phyloP scores from a whole-genome alignment of 2,329 filamentous ascomycete genomes.

The Beauveria sp. region DNA sequence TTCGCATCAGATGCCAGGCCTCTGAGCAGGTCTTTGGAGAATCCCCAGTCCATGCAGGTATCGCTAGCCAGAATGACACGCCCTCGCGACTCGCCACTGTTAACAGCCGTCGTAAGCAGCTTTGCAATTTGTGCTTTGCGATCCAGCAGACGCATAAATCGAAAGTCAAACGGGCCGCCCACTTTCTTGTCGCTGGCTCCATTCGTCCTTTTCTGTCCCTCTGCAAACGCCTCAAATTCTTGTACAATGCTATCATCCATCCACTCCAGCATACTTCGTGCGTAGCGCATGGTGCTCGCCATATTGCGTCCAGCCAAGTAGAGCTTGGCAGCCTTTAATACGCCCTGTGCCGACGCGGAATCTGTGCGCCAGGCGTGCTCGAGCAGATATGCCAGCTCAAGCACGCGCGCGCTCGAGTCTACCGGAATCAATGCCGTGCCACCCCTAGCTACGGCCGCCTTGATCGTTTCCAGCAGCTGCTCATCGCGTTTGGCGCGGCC shows the following conservation, averaged over 20 bases:
- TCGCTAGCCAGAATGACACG: conserved; percentile 89
- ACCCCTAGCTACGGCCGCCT: conserved; percentile 66
- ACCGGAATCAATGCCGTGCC: conserved; percentile 90
- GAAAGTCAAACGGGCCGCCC: conserved; percentile 81
- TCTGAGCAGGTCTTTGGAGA: conserved; percentile 73
- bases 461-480: conserved; percentile 74
- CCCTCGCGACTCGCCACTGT: conserved; percentile 37
- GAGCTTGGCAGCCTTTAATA: conserved; percentile 49
- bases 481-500: conserved; percentile 79
- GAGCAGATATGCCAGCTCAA: conserved; percentile 85
- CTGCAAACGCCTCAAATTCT: conserved; percentile 72
- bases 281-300: conserved; percentile 81
- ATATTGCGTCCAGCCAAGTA: conserved; percentile 83
- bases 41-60: conserved; percentile 86
- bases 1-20: conserved; percentile 66
- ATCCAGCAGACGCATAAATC: conserved; percentile 75
- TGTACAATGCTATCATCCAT: conserved; percentile 95
- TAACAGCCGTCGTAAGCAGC: conserved; percentile 43
- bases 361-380: conserved; percentile 84
- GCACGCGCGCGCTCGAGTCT: conserved; percentile 87
- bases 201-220: conserved; percentile 39
- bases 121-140: conserved; percentile 71
- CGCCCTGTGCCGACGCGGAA: conserved; percentile 41
- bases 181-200: conserved; percentile 43
- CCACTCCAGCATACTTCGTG: conserved; percentile 96